These are phyloP conservation scores for Rhazya stricta DNA, from an alignment of 257 asterid genomes.

Conservation along the genomic window DNA sequence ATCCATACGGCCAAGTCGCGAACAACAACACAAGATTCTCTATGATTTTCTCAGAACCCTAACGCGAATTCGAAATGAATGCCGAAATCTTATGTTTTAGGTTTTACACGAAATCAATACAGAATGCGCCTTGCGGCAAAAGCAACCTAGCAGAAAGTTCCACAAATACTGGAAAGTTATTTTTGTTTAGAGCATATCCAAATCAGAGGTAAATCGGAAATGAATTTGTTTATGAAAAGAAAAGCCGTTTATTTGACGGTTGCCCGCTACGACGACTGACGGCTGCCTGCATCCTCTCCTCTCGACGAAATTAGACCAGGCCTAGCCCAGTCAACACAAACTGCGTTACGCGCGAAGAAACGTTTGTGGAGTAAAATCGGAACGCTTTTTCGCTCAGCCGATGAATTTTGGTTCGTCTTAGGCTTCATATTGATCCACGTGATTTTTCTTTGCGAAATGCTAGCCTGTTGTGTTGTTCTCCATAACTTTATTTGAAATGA, in stretches of 20 bases:
- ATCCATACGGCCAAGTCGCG: constrained; percentile 34
- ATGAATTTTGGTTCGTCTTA: no score
- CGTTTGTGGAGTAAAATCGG: no score
- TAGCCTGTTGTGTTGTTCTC: no score
- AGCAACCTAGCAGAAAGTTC: neutral
- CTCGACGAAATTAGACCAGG: no score
- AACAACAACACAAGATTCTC: neutral
- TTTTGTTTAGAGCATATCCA: neutral
- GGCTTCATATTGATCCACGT: no score
- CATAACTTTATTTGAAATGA: no score
- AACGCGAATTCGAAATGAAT: constrained; percentile 10
- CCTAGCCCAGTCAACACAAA: neutral
- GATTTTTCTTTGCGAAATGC: no score
- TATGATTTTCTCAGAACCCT: constrained; percentile 19
- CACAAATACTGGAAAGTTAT: neutral
- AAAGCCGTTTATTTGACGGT: neutral
- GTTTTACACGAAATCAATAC: neutral
- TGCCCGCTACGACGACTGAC: neutral
- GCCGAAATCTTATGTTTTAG: neutral
- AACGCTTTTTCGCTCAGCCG: no score
- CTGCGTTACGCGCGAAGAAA: no score
- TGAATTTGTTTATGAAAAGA: neutral
- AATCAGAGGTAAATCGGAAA: neutral
- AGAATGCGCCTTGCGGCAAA: neutral
- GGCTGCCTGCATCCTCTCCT: neutral